phyloP scores from a whole-genome alignment of 192 early-diverging fungal species.

The Cetraspora pellucida region DNA sequence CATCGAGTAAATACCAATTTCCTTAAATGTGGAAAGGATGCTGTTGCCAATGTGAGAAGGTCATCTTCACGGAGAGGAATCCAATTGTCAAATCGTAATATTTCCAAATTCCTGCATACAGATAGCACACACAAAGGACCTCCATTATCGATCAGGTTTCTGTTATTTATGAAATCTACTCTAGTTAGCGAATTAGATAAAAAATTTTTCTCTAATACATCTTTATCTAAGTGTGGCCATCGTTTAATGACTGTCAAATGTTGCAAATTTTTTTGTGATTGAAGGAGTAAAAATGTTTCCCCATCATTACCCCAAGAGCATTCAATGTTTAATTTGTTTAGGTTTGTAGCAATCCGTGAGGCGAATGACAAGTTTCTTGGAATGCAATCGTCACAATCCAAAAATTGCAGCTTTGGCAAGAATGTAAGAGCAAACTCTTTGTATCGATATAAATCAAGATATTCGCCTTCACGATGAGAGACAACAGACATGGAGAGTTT shows the following conservation, averaged over 20 bases:
- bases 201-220: background rate
- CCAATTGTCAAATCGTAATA: slow-evolving; percentile 6
- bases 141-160: background rate
- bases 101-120: background rate
- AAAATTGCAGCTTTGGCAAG: background rate
- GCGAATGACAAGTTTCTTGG: background rate
- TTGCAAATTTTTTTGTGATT: background rate
- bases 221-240: background rate
- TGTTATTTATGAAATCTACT: background rate
- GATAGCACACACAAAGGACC: background rate
- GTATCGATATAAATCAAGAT: background rate
- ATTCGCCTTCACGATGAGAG: background rate
- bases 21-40: background rate
- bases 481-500: background rate
- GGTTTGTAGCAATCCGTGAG: background rate
- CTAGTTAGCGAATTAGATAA: background rate
- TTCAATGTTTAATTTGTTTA: background rate
- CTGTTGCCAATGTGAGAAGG: background rate
- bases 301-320: slow-evolving; percentile 20
- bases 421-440: background rate
- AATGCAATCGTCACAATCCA: slow-evolving; percentile 14
- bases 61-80: background rate
- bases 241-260: background rate
- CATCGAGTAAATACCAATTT: background rate
- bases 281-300: background rate